Conservation (phyloP, 176 grass and related monocot species). For the Hsuehochloa calcarea region DNA sequence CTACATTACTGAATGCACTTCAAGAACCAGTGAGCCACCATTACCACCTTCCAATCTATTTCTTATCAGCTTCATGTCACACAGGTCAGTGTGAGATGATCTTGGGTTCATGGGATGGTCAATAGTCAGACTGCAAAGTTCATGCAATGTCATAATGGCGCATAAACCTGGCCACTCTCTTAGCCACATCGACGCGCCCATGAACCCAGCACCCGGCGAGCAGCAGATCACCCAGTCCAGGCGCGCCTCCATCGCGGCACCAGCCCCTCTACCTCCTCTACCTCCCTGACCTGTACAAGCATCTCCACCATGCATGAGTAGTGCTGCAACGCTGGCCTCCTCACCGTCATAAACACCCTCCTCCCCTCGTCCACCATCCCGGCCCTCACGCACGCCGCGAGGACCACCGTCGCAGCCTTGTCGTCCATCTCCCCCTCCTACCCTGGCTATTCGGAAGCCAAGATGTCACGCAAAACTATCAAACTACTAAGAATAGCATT, state of each 20-base stretch:
- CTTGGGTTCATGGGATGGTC: background rate
- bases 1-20: too few relatives aligned
- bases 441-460: too few relatives aligned
- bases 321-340: conserved; percentile 50
- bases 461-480: too few relatives aligned
- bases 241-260: too few relatives aligned
- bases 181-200: conserved; percentile 52
- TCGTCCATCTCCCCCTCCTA: conserved; percentile 19
- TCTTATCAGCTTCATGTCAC: too few relatives aligned
- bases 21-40: background rate
- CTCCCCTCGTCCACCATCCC: conserved; percentile 42
- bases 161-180: conserved; percentile 35
- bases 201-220: conserved; percentile 45
- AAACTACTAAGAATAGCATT: too few relatives aligned
- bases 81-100: background rate
- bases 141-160: background rate
- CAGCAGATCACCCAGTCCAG: too few relatives aligned
- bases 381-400: conserved; percentile 48
- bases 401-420: conserved; percentile 44
- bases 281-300: conserved; percentile 37
- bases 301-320: conserved; percentile 80
- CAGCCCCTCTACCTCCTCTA: conserved; percentile 64
- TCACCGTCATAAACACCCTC: too few relatives aligned
- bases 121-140: background rate
- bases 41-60: background rate